Percentiles rank a stretch among this genome's conserved stretches.
These are phyloP conservation scores for Fusarium tjaetaba DNA, from an alignment of 2,329 filamentous ascomycete species.

Conservation along the genomic window DNA sequence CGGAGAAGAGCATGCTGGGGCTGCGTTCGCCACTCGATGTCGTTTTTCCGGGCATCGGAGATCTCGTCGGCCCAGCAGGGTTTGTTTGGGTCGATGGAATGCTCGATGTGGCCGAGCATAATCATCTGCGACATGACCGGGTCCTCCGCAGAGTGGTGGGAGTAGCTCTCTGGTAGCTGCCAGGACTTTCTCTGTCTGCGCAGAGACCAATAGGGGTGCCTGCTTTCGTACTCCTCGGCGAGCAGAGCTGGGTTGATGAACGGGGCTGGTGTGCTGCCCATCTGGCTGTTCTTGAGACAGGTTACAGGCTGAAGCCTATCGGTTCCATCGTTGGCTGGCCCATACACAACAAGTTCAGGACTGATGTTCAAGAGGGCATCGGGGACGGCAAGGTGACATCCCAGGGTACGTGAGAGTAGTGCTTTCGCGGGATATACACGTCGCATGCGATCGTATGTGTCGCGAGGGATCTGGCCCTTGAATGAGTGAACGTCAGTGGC, in stretches of 20 bases:
- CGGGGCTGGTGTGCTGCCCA: background rate
- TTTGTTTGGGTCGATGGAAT: background rate
- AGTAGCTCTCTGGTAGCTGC: background rate
- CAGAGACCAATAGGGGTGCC: background rate
- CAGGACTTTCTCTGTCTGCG: background rate
- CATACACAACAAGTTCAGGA: background rate
- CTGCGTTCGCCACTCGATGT: background rate
- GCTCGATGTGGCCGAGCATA: background rate
- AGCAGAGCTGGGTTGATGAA: background rate
- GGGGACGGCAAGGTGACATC: background rate
- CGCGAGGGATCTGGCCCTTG: background rate
- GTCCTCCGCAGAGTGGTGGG: background rate
- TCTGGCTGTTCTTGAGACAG: background rate
- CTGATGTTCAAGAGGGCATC: background rate
- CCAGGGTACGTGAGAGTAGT: background rate
- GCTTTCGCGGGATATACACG: background rate
- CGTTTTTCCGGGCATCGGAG: background rate
- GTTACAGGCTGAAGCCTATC: background rate
- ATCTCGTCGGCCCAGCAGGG: background rate
- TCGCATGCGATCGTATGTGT: background rate
- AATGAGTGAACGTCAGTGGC: background rate
- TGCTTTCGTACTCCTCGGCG: background rate
- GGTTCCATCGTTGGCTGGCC: background rate
- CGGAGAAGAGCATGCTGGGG: background rate
- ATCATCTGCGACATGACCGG: background rate